phyloP scores from a whole-genome alignment of 1,139 yeast species.

The Pichia sp. region DNA sequence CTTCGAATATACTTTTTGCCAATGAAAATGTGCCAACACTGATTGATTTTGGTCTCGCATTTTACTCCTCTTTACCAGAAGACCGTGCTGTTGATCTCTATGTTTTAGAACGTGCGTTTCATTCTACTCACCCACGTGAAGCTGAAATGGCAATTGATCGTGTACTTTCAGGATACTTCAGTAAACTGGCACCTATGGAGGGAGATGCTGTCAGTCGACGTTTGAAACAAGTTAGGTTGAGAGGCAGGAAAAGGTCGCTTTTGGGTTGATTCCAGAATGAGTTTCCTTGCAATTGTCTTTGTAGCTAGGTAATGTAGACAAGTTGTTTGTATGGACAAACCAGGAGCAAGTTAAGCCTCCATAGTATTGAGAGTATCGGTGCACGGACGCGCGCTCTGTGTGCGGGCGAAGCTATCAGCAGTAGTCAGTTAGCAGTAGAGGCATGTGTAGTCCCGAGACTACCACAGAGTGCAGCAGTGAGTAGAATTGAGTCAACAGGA shows the following conservation, averaged over 20 bases:
- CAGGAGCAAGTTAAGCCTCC: no score
- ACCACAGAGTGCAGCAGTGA: no score
- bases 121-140: conserved; percentile 79
- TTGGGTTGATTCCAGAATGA: conserved; percentile 59
- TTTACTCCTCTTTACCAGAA: conserved; percentile 71
- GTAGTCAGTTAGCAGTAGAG: no score
- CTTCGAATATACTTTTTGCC: conserved; percentile 68
- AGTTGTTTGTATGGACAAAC: no score
- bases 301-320: no score
- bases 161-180: conserved; percentile 64
- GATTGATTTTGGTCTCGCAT: conserved; percentile 87
- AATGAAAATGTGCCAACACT: conserved; percentile 39
- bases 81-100: conserved; percentile 96
- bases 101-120: conserved; percentile 85
- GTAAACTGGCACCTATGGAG: neutral
- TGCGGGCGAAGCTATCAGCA: no score
- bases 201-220: conserved; percentile 49
- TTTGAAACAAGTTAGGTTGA: conserved; percentile 74
- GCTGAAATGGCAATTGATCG: conserved; percentile 59
- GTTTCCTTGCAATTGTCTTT: no score
- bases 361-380: no score
- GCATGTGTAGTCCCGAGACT: no score
- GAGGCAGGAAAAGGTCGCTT: conserved; percentile 96
- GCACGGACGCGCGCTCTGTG: no score
- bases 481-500: no score